Percentiles rank a stretch among this genome's conserved stretches.
These are phyloP conservation scores for Thalia dealbata DNA, from an alignment of 176 grass and related monocot species.

Conservation along the genomic window DNA sequence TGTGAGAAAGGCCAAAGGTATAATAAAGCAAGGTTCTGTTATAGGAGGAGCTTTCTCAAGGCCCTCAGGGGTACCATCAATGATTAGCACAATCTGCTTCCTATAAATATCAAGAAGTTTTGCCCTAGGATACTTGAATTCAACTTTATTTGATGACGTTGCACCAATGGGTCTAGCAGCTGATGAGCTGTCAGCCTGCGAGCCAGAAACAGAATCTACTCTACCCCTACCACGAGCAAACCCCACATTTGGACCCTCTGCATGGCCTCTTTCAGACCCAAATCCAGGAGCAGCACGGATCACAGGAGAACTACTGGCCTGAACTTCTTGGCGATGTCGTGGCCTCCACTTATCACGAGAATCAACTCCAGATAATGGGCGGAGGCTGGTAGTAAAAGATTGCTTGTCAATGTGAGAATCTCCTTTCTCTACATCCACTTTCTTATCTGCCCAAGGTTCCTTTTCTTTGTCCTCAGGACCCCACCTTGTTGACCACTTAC, in stretches of 20 bases:
- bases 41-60: conserved; percentile 61
- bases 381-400: conserved; percentile 35
- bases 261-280: conserved; percentile 62
- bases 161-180: conserved; percentile 61
- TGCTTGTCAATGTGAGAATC: conserved; percentile 56
- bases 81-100: conserved; percentile 38
- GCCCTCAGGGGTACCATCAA: conserved; percentile 29
- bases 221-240: conserved; percentile 91
- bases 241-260: conserved; percentile 45
- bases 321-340: conserved; percentile 77
- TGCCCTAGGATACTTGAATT: conserved; percentile 78
- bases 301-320: conserved; percentile 35
- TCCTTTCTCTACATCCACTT: conserved; percentile 51
- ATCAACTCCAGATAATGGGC: conserved; percentile 52
- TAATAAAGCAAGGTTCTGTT: conserved; percentile 44
- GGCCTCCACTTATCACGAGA: conserved; percentile 99
- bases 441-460: conserved; percentile 62
- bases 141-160: conserved; percentile 24
- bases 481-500: conserved; percentile 95
- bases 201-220: conserved; percentile 37
- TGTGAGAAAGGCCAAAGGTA: conserved; percentile 69
- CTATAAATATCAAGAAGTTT: conserved; percentile 97
- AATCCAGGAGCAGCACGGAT: conserved; percentile 85
- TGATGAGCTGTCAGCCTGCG: conserved; percentile 30
- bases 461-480: conserved; percentile 93